phyloP scores from a whole-genome alignment of 345 rosid species.

The Salix purpurea region DNA sequence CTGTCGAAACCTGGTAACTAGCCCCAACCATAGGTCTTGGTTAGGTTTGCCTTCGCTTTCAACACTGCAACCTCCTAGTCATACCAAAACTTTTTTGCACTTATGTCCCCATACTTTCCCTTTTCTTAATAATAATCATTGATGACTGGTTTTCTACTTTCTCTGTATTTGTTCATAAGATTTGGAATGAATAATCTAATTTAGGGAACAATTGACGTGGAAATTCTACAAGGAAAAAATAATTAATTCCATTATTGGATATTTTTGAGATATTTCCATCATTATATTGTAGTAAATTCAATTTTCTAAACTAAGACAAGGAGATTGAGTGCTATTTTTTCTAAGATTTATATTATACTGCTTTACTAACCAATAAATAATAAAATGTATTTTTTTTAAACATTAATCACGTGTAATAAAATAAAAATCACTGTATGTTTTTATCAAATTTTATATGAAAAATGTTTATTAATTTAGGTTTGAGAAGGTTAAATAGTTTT shows the following conservation, averaged over 20 bases:
- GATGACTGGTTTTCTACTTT: not conserved
- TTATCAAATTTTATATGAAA: too few species aligned
- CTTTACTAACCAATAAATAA: too few species aligned
- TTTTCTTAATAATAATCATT: not conserved
- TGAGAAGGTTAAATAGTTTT: not conserved
- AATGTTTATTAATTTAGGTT: too few species aligned
- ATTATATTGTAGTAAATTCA: not conserved
- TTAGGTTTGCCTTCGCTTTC: slow-evolving; percentile 2
- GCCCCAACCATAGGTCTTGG: not conserved
- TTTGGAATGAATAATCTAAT: not conserved
- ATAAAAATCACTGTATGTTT: too few species aligned
- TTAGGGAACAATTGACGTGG: not conserved
- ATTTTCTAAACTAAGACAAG: not conserved
- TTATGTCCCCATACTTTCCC: not conserved
- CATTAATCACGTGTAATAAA: too few species aligned
- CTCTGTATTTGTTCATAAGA: not conserved
- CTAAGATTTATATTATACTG: too few species aligned
- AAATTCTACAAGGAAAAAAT: not conserved
- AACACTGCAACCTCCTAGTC: not conserved
- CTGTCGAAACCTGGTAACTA: not conserved
- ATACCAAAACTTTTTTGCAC: not conserved
- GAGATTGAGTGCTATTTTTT: too few species aligned
- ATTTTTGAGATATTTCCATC: not conserved
- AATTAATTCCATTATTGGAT: not conserved
- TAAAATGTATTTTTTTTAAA: too few species aligned